Evolutionary conservation across 2,329 filamentous ascomycete genomes (phyloP).

Genomic region (Fusarium chlamydosporum): DNA sequence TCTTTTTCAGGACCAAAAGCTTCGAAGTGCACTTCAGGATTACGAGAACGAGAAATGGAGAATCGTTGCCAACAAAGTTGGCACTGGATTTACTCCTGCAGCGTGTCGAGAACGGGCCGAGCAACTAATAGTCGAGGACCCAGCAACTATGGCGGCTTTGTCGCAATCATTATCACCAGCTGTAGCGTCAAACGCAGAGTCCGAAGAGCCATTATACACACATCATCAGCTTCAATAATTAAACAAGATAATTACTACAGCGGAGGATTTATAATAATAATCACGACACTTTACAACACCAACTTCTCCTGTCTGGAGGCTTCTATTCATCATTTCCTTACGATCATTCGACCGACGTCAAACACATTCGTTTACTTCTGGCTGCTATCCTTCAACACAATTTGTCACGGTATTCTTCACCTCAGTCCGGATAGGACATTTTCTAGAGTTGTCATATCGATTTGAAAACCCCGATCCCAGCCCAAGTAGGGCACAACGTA

Average conservation of each 20-base stretch:
- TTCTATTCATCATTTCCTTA: conserved; percentile 13
- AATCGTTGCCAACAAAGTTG: conserved; percentile 90
- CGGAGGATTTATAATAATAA: conserved; percentile 29
- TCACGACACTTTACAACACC: conserved; percentile 22
- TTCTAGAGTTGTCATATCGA: conserved; percentile 39
- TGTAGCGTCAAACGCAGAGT: conserved; percentile 49
- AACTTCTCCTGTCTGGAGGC: conserved; percentile 11
- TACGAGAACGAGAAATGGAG: conserved; percentile 95
- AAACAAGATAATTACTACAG: conserved; percentile 18
- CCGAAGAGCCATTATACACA: conserved; percentile 47
- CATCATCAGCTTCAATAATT: conserved; percentile 71
- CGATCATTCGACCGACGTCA: conserved; percentile 20
- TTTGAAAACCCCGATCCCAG: conserved; percentile 36
- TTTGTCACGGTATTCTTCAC: conserved; percentile 23
- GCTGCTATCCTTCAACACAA: conserved; percentile 13
- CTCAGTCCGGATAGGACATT: conserved; percentile 23
- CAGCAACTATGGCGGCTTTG: conserved; percentile 61
- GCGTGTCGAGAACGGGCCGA: conserved; percentile 86
- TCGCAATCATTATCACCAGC: conserved; percentile 68
- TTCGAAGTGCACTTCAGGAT: conserved; percentile 82
- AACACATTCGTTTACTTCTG: conserved; percentile 31
- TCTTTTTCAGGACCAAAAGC: conserved; percentile 76
- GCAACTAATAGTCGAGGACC: conserved; percentile 67
- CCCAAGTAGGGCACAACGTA: conserved; percentile 43
- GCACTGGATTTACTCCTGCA: conserved; percentile 87